These are phyloP conservation scores for Sporobolomyces pararoseus DNA, from an alignment of 768 basidiomycete genomes.

Conservation along the genomic window DNA sequence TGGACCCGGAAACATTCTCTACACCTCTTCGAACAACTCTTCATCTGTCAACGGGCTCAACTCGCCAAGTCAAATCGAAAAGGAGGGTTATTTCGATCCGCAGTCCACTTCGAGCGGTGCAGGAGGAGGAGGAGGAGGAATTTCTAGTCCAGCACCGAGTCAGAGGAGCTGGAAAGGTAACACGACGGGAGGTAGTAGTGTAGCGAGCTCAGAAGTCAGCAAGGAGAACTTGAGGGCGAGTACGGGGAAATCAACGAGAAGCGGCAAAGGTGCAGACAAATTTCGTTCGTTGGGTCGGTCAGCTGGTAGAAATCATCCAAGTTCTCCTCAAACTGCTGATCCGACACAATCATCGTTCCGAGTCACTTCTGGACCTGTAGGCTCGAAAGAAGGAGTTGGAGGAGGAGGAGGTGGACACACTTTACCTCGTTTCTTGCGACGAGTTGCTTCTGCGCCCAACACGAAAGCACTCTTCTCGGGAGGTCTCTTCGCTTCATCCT, in stretches of 20 bases:
- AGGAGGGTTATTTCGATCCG: conserved; percentile 15
- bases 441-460: conserved; percentile 95
- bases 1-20: background rate
- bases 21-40: background rate
- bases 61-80: conserved; percentile 7
- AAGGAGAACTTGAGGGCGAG: conserved; percentile 21
- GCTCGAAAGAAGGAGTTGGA: background rate
- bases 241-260: conserved; percentile 8
- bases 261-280: conserved; percentile 17
- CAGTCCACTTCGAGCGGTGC: conserved; percentile 3
- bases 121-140: background rate
- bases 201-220: background rate
- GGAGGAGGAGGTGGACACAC: conserved; percentile 24
- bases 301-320: background rate
- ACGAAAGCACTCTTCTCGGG: conserved; percentile 76
- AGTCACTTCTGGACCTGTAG: background rate
- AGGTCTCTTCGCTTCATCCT: conserved; percentile 32
- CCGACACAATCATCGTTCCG: conserved; percentile 23
- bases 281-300: conserved; percentile 34
- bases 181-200: no score
- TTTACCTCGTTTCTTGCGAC: conserved; percentile 79
- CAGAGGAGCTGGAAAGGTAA: background rate
- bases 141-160: conserved; percentile 10
- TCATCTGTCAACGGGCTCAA: background rate
- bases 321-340: conserved; percentile 11